Base-by-base conservation (phyloP, 768 basidiomycete genomes). In the Terana coerulea region DNA sequence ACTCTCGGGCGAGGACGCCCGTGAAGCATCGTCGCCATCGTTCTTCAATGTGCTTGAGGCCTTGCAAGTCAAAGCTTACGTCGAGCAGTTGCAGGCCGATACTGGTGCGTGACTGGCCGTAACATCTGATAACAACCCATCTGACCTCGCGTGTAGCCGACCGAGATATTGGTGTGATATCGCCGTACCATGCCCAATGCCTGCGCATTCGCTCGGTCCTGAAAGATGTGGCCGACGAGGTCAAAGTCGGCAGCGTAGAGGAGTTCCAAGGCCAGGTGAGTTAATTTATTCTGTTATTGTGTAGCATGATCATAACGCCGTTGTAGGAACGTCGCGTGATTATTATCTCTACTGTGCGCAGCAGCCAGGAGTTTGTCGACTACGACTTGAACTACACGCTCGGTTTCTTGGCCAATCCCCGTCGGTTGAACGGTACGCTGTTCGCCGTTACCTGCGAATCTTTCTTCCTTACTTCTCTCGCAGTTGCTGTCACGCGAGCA, bases 41-140 rank as follows among this genome's bases (percentile, higher is more conserved):
- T 86, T 84, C 64, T 87, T 86, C 71, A 88, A 88, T 51, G 74
- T 80, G 30, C 74, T 80, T 22, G 84, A 87, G 56, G 73, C 72
- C 0, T 60, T 75, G 0, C 75, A 78, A 40, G 79, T 86, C 40
- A 78, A 76, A 55, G 56, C 60, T 0, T 86, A 85, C 42, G 61
- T 67, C 5, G 43, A 62, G 40, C 47, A 51, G 24, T 47, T 67
- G 12, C 51, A 46, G 0, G 45, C 47, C 0, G 62, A 75, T 52
- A 56, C 24, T 17, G 12, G 7, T 37, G 2, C n/a, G 3, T 8
- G 35, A 8, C 7, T 31, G 77, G 75, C 7, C 69, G 81, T 78
- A 62, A 28, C 75, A 59, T 40, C n/a, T 44, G 19, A 26, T 28
- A 42, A 15, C 24, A 17, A 10, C 17, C 17, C 10, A 39, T 21